Conservation (phyloP, 1,139 yeast species). For the Suzukiozyma palmioleophila region DNA sequence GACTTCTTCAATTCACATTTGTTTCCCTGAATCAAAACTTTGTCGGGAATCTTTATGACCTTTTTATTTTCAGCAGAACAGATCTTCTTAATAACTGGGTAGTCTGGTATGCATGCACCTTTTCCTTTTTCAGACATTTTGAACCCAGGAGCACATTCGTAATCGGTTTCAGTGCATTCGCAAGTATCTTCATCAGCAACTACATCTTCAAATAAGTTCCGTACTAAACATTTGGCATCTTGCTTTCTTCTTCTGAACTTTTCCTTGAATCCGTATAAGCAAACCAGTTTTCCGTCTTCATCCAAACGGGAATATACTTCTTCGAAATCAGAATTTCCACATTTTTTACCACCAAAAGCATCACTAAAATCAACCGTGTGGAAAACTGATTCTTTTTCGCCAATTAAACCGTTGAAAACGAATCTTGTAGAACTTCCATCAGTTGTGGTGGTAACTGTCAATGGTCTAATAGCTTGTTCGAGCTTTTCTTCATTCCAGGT, state of each 20-base stretch:
- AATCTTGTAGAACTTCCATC: slow-evolving; percentile 71
- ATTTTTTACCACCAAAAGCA: slow-evolving; percentile 51
- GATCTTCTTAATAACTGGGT: slow-evolving; percentile 20
- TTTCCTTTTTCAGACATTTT: slow-evolving; percentile 24
- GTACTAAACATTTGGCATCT: slow-evolving; percentile 65
- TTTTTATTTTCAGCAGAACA: slow-evolving; percentile 21
- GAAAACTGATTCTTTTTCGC: slow-evolving; percentile 9
- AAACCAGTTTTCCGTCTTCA: slow-evolving; percentile 47
- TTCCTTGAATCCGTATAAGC: slow-evolving; percentile 74
- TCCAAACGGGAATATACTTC: slow-evolving; percentile 58
- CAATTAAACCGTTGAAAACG: slow-evolving; percentile 42
- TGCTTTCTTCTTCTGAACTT: slow-evolving; percentile 64
- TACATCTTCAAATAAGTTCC: slow-evolving; percentile 56
- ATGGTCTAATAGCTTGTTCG: slow-evolving; percentile 45
- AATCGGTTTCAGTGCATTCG: slow-evolving; percentile 60
- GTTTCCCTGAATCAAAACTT: slow-evolving; percentile 47
- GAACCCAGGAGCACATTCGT: slow-evolving; percentile 70
- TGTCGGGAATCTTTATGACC: slow-evolving; percentile 28
- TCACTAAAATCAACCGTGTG: slow-evolving; percentile 59
- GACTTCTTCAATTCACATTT: slow-evolving; percentile 36
- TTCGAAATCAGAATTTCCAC: slow-evolving; percentile 59
- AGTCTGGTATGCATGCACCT: slow-evolving; percentile 55
- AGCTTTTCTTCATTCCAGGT: slow-evolving; percentile 55
- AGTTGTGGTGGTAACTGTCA: slow-evolving; percentile 52
- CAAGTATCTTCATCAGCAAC: slow-evolving; percentile 56